Evolutionary conservation across 345 rosid species (phyloP).

Genomic region (Luvunga scandens): DNA sequence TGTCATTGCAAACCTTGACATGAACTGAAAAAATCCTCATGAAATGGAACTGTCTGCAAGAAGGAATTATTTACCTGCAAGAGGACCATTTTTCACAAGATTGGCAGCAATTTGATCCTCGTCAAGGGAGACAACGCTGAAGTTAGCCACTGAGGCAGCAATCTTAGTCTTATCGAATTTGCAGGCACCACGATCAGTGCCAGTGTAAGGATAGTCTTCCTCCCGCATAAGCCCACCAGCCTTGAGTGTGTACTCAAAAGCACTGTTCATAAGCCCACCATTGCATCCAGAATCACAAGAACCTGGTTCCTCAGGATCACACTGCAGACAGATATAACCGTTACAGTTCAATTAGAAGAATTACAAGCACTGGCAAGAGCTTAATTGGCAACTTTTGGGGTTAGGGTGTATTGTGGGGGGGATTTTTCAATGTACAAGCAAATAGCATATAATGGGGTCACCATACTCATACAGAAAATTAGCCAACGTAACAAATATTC

Average conservation of each 20-base stretch:
- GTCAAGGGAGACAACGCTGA: slow-evolving; percentile 76
- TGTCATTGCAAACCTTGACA: neutral
- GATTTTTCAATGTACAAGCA: neutral
- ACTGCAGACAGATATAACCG: slow-evolving; percentile 37
- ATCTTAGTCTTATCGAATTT: slow-evolving; percentile 80
- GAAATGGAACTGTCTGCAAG: neutral
- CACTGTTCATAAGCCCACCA: slow-evolving; percentile 93
- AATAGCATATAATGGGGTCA: no score
- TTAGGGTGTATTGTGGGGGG: no score
- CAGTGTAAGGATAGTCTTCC: slow-evolving; percentile 88
- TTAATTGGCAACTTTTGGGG: no score
- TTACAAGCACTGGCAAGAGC: neutral
- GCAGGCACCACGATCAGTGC: slow-evolving; percentile 62
- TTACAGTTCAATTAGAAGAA: neutral
- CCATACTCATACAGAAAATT: neutral
- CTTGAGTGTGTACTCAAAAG: slow-evolving; percentile 80
- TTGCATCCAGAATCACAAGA: slow-evolving; percentile 87
- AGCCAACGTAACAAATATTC: neutral
- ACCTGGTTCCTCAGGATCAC: slow-evolving; percentile 81
- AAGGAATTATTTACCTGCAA: slow-evolving; percentile 51
- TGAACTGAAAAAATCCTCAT: neutral
- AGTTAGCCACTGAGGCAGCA: slow-evolving; percentile 80
- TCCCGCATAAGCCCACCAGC: slow-evolving; percentile 91
- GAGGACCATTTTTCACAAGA: slow-evolving; percentile 89
- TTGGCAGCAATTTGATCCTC: slow-evolving; percentile 95